Evolutionary conservation across 108 stramenopile species (phyloP), one percentile per base, ranked within the genome.

Genomic region (Halocafeteria seosinensis): DNA sequence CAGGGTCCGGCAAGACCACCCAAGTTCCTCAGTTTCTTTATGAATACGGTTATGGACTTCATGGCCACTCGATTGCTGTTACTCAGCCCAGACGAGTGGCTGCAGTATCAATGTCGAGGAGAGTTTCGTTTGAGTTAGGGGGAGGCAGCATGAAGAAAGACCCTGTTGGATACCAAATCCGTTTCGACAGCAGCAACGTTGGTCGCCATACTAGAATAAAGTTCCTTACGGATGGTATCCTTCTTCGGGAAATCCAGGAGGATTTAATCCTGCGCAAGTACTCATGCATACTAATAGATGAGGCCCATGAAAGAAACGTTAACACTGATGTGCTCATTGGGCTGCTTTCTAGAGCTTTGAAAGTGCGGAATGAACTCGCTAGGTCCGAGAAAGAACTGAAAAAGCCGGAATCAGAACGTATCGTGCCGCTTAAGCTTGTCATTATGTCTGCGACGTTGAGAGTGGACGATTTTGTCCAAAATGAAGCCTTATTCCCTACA

Each of bases 211-310:
- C 89, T 9, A 68, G 80, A n/a, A 61, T 95, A 33, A 88, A 92
- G 66, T 95, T 98, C 69, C 93, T 95, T 93, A 98, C 96, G 24
- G 96, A 98, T 71, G 96, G 96, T 37, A 88, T 98, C 53, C 77
- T 98, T 35, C 80, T 98, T 30, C 81, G 81, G 50, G 96, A 98
- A 68, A 84, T 90, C 55, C 80, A 86, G 66, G 70, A 71, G 3
- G 95, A 98, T 73, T 67, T 98, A 65, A 78, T 98, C 12, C 77
- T 98, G 21, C 76, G 92, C 26, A 78, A 83, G 57, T 98, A 95
- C 70, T 77, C 73, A 29, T 89, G 81, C n/a, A 85, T 94, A 42
- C 72, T 94, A 1, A 71, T 95, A 34, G 94, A 92, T 66, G 91
- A 92, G 68, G 88, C 90, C 21, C 96, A 98, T 71, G 91, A 92